These are phyloP conservation scores for Aspergillus sp. DNA, from an alignment of 2,329 filamentous ascomycete species.

Conservation along the genomic window DNA sequence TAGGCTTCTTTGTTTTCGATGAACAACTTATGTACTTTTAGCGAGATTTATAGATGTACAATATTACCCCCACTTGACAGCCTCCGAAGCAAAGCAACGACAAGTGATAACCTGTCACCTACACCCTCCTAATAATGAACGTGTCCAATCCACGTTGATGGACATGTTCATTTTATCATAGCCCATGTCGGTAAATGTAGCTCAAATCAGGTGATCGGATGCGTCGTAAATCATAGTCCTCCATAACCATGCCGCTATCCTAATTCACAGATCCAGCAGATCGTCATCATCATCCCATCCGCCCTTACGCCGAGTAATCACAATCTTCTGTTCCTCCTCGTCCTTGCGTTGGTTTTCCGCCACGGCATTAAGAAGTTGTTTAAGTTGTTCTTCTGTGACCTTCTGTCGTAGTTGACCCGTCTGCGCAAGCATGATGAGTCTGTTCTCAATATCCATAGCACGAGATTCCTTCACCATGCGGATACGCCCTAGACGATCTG, in stretches of 20 bases:
- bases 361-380: constrained; percentile 82
- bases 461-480: constrained; percentile 92
- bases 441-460: constrained; percentile 85
- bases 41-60: constrained; percentile 12
- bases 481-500: constrained; percentile 90
- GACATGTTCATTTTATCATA: background rate
- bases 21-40: constrained; percentile 1
- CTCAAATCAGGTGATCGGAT: constrained; percentile 5
- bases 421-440: constrained; percentile 87
- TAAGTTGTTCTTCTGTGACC: constrained; percentile 89
- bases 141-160: background rate
- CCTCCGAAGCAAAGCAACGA: background rate
- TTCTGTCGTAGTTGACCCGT: constrained; percentile 82
- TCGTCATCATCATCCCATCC: constrained; percentile 76
- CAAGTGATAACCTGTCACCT: background rate
- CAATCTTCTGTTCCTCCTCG: constrained; percentile 74
- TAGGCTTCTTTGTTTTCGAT: background rate
- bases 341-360: constrained; percentile 67
- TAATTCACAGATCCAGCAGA: constrained; percentile 40
- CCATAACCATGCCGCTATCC: background rate
- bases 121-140: background rate
- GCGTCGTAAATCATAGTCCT: constrained; percentile 11
- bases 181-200: background rate
- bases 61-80: background rate
- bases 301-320: constrained; percentile 77